A percentile compares a stretch with the other conserved stretches of the same genome.
These are phyloP conservation scores for Botrytis porri DNA, from an alignment of 2,329 filamentous ascomycete genomes.

Conservation along the genomic window DNA sequence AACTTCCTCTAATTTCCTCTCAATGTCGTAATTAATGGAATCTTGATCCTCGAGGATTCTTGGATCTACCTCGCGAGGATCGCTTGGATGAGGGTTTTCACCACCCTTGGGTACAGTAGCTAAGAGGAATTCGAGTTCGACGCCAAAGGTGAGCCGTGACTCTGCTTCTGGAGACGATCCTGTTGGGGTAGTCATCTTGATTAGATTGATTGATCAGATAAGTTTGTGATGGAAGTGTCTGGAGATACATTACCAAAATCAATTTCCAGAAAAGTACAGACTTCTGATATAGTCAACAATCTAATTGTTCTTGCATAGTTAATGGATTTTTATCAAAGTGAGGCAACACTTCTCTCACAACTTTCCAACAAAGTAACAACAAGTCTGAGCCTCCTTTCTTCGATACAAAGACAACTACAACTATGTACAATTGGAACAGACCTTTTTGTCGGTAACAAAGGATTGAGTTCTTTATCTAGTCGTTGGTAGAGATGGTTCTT, in stretches of 20 bases:
- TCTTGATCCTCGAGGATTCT: not conserved
- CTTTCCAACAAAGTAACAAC: not conserved
- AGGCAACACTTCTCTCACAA: not conserved
- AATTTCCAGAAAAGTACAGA: too few species aligned
- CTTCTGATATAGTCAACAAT: not conserved
- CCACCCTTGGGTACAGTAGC: not conserved
- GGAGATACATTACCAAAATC: too few species aligned
- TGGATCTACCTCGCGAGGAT: not conserved
- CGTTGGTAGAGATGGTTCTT: not conserved
- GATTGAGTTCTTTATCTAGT: not conserved
- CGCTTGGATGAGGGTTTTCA: not conserved
- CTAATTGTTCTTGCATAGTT: not conserved
- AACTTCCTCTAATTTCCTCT: not conserved
- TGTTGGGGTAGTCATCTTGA: not conserved
- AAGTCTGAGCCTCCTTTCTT: not conserved
- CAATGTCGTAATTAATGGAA: not conserved
- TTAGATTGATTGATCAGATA: not conserved
- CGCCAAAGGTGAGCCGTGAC: constrained; percentile 1
- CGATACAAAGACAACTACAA: not conserved
- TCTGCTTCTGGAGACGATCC: not conserved
- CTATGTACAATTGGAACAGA: not conserved
- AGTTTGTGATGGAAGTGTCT: not conserved
- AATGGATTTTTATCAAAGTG: not conserved
- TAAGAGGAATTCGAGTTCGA: constrained; percentile 10
- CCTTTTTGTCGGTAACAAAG: not conserved